phyloP scores from a whole-genome alignment of 2,329 filamentous ascomycete genomes.

The Alternaria hordeiaustralica region DNA sequence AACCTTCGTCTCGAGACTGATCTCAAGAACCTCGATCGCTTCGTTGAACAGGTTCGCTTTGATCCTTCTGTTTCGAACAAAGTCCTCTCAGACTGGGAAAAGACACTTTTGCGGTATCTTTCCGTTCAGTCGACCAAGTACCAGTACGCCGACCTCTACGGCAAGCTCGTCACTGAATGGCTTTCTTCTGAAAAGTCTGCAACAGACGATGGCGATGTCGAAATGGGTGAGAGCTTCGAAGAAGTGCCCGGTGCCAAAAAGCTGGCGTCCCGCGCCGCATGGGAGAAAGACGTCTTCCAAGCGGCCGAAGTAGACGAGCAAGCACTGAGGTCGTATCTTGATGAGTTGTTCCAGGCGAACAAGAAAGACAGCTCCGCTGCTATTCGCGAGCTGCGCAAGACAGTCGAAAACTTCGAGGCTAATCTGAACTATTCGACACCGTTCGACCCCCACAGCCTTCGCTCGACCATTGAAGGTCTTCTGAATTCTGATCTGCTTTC shows the following conservation, averaged over 20 bases:
- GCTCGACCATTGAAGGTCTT: constrained; percentile 54
- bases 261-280: constrained; percentile 34
- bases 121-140: constrained; percentile 46
- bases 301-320: constrained; percentile 29
- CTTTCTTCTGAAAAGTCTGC: constrained; percentile 35
- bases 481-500: constrained; percentile 55
- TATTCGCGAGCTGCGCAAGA: constrained; percentile 24
- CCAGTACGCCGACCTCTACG: constrained; percentile 45
- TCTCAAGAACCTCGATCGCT: constrained; percentile 43
- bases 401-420: constrained; percentile 30
- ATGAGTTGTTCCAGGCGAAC: constrained; percentile 27
- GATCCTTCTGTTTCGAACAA: constrained; percentile 45
- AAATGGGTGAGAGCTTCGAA: constrained; percentile 40
- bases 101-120: constrained; percentile 38
- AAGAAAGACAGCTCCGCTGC: constrained; percentile 24
- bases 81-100: constrained; percentile 43
- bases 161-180: constrained; percentile 47
- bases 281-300: constrained; percentile 44
- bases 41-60: constrained; percentile 45
- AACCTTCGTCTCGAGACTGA: constrained; percentile 36
- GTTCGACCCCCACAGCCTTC: constrained; percentile 47
- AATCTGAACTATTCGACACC: constrained; percentile 22
- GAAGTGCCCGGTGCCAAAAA: constrained; percentile 41
- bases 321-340: constrained; percentile 31
- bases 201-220: constrained; percentile 25